These are phyloP conservation scores for Spizellomyces punctatus DNA, from an alignment of 192 early-diverging fungal genomes.

Conservation along the genomic window DNA sequence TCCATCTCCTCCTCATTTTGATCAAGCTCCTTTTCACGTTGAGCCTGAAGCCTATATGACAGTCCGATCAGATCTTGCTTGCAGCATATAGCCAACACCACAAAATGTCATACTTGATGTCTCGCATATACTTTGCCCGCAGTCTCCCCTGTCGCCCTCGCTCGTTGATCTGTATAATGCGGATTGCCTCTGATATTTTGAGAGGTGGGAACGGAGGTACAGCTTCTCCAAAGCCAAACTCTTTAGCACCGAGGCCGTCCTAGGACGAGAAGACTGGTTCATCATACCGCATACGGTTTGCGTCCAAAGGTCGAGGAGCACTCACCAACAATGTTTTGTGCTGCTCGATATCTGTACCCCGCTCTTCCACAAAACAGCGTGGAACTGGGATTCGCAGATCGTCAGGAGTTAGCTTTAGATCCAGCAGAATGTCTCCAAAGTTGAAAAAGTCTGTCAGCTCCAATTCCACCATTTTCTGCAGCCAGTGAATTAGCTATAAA, in stretches of 20 bases:
- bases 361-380: conserved; percentile 55
- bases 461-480: conserved; percentile 61
- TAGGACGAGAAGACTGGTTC: background rate
- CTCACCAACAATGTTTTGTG: conserved; percentile 24
- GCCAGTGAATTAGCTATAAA: background rate
- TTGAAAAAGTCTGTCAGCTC: conserved; percentile 55
- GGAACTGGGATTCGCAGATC: conserved; percentile 54
- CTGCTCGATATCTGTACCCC: conserved; percentile 27
- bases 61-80: background rate
- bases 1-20: conserved; percentile 59
- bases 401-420: conserved; percentile 61
- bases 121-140: conserved; percentile 65
- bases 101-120: conserved; percentile 49
- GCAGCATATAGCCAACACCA: background rate
- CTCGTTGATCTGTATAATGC: conserved; percentile 61
- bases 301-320: background rate
- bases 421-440: conserved; percentile 54
- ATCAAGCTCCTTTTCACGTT: conserved; percentile 57
- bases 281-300: too few relatives aligned
- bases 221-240: conserved; percentile 43
- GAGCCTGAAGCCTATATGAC: conserved; percentile 49
- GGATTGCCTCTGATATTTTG: conserved; percentile 48
- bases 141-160: conserved; percentile 58
- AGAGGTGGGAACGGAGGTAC: conserved; percentile 52
- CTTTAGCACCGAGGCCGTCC: conserved; percentile 55